These are phyloP conservation scores for Bonnemaisonia californica DNA, from an alignment of 31 red algal species.

Conservation along the genomic window DNA sequence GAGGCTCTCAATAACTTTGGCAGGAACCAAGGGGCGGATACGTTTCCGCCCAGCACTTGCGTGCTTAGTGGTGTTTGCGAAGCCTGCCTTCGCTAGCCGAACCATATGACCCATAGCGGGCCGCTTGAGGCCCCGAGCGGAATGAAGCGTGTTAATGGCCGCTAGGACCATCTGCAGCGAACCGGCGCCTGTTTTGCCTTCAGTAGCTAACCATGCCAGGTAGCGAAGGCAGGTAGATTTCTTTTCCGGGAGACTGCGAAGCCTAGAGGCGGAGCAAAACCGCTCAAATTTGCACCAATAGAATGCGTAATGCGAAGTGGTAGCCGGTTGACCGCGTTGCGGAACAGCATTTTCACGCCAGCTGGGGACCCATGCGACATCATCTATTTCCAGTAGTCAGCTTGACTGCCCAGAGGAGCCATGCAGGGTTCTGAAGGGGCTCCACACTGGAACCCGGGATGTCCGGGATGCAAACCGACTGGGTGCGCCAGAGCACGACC, in stretches of 20 bases:
- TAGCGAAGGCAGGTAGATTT: neutral
- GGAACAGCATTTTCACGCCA: neutral
- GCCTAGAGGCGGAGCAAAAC: neutral
- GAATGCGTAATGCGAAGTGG: neutral
- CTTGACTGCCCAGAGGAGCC: neutral
- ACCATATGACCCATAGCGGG: neutral
- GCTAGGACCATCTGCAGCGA: neutral
- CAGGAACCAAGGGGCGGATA: neutral
- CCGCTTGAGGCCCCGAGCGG: neutral
- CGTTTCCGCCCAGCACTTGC: neutral
- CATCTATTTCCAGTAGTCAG: neutral
- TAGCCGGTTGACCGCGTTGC: neutral
- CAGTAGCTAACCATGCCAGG: neutral
- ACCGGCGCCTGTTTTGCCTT: neutral
- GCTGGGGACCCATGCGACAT: neutral
- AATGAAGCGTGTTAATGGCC: neutral
- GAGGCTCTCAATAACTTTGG: neutral
- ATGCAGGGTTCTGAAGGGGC: neutral
- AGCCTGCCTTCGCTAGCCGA: neutral
- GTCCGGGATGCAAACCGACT: neutral
- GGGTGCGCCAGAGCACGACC: neutral
- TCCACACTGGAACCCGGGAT: neutral
- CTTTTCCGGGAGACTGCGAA: neutral
- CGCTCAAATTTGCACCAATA: neutral
- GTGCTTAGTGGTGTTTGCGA: neutral